Base-by-base conservation (phyloP, 768 basidiomycete genomes). In the Suillus fuscotomentosus region DNA sequence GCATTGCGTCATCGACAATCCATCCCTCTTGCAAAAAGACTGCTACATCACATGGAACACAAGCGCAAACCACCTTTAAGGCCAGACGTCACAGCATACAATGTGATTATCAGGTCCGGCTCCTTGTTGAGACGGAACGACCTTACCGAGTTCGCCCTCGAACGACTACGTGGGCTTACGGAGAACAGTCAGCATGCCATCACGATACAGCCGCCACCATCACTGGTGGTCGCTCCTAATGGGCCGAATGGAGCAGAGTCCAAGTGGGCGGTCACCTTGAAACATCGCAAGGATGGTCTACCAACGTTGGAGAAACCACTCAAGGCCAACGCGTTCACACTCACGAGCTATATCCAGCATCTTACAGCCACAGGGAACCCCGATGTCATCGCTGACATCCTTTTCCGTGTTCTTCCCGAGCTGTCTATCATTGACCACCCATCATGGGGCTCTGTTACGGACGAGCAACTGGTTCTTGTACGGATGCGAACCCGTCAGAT, bases 371-470 rank as follows among this genome's bases (percentile, higher is more conserved):
- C 78, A 1, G 85, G 86, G n/a, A 73, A 75, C 15, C 80, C 83
- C 0, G 69, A 81, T 1, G 67, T 76, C 5, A 82, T 88, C 10
- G 77, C 78, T 0, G 64, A 79, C 1, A 69, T 86, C 54, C 74
- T 92, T n/a, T 84, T 84, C 63, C 70, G 69, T 2, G 69, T 89
- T 41, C 76, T 92, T 60, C 91, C 90, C 0, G 84, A 86, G 60
- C 72, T 88, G 9, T 42, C 71, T 20, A 69, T 72, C 15, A 51
- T 79, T 31, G 72, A 81, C 68, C 77, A 82, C 65, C 79, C 82
- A 0, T 72, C 80, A 0, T 75, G 80, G 76, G 76, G 72, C 5
- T 67, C 70, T 15, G 63, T 69, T 31, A 72, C 65, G 10, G 48
- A 59, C 5, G 61, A 71, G 41, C 67, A 76, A n/a, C 76, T 73